Conservation (phyloP, 1,284 basidiomycete species). For the Volvariella volvacea region DNA sequence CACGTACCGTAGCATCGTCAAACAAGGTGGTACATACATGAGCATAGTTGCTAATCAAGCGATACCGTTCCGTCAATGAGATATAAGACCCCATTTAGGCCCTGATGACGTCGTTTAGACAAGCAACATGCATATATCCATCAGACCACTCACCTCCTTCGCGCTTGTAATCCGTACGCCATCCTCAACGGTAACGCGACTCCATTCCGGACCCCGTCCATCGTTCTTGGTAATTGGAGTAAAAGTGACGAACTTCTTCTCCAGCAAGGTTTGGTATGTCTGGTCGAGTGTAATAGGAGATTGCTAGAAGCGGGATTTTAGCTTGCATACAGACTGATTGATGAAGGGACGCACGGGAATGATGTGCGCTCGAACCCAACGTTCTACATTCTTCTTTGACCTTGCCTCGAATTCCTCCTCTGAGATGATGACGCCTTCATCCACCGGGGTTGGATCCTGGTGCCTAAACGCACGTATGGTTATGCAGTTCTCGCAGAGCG, state of each 20-base stretch:
- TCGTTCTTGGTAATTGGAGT: conserved; percentile 27
- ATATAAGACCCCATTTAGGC: conserved; percentile 62
- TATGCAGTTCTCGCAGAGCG: not conserved
- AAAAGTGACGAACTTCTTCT: conserved; percentile 49
- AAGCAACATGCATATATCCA: conserved; percentile 1
- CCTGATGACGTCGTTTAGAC: conserved; percentile 32
- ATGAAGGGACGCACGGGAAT: conserved; percentile 47
- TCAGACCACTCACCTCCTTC: conserved; percentile 42
- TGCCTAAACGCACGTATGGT: conserved; percentile 32
- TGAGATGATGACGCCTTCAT: conserved; percentile 42
- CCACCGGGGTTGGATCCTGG: conserved; percentile 33
- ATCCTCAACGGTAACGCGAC: conserved; percentile 45
- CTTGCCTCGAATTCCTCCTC: conserved; percentile 55
- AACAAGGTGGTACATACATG: not conserved
- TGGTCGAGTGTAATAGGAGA: conserved; percentile 34
- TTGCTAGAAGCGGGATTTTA: conserved; percentile 22
- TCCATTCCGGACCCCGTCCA: conserved; percentile 44
- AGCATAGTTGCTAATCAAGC: not conserved
- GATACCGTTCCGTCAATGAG: conserved; percentile 59
- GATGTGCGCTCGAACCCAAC: conserved; percentile 70
- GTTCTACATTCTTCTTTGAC: conserved; percentile 57
- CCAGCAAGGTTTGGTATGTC: conserved; percentile 43
- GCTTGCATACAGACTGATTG: not conserved
- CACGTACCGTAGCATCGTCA: not conserved
- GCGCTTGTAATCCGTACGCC: conserved; percentile 44